Base-by-base conservation (phyloP, 1,284 basidiomycete species). In the Golubevia sp. region DNA sequence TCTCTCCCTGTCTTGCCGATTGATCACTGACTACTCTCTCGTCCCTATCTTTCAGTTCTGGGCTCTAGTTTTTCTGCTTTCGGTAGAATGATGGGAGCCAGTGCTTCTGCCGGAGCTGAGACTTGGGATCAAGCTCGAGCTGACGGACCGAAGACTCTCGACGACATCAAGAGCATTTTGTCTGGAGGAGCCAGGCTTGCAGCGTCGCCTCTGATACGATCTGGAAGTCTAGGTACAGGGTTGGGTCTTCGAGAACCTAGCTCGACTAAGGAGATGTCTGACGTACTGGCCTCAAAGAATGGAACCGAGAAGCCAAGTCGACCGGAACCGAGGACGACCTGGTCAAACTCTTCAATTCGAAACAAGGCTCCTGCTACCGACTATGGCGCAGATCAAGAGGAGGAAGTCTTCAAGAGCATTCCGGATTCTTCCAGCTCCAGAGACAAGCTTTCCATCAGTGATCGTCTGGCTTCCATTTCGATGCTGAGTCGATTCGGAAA, bases 381-480 rank as follows among this genome's bases (percentile, higher is more conserved):
- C 38, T 34, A 34, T 34, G 30, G 30, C 4, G 30, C 30, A 13
- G 11, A 38, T 38, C 20, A 67, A 52, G 59, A 58, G 56, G 20
- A 38, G 7, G 26, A 63, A 21, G 89, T 91, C 78, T 76, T 88
- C 53, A 87, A 89, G 84, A 92, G 91, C 73, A 92, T 92, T 61
- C 50, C 86, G 88, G 69, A 92, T 90, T 77, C 92, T 93, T 73
- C 91, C 64, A 58, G 25, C 62, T 62, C 27, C 54, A 71, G 69
- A 55, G 84, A 85, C 59, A 85, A 89, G 70, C 90, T 87, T 85
- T 92, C 88, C 74, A 82, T 94, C 52, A 88, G 90, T 21, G 91
- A 92, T 84, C 86, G 92, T 50, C 84, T 94, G 67, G 91, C 91
- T 3, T 88, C 88, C 63, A 88, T 93, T 69, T 88, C 88, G 2